Conservation (phyloP, 441 rosid genomes). For the Erodium texanum region DNA sequence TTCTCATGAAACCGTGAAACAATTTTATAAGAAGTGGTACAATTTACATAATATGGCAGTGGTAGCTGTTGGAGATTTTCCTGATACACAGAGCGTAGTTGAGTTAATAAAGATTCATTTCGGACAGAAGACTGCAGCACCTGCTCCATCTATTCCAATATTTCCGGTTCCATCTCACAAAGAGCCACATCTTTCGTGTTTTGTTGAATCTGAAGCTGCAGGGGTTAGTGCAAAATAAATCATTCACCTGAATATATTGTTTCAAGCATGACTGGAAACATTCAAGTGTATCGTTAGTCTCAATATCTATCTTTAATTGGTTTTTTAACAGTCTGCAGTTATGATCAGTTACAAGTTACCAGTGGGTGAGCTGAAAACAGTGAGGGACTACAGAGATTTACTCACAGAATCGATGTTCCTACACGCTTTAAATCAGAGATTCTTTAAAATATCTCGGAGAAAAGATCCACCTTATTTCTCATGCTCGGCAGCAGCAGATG, state of each 20-base stretch:
- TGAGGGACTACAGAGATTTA: slow-evolving; percentile 71
- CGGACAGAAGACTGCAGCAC: slow-evolving; percentile 40
- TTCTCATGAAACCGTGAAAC: slow-evolving; percentile 65
- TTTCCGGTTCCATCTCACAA: slow-evolving; percentile 71
- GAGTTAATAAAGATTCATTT: slow-evolving; percentile 77
- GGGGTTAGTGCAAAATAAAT: slow-evolving; percentile 50
- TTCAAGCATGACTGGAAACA: slow-evolving; percentile 5
- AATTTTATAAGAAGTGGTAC: slow-evolving; percentile 79
- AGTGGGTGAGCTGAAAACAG: slow-evolving; percentile 64
- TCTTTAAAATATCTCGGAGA: slow-evolving; percentile 76
- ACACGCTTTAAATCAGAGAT: slow-evolving; percentile 84
- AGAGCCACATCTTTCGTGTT: slow-evolving; percentile 71
- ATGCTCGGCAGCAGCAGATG: slow-evolving; percentile 84
- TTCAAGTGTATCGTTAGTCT: slow-evolving; percentile 13
- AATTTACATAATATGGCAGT: slow-evolving; percentile 79
- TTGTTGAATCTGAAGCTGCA: slow-evolving; percentile 84
- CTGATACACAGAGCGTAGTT: slow-evolving; percentile 76
- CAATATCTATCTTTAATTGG: slow-evolving; percentile 18
- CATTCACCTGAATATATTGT: neutral
- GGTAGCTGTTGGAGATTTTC: slow-evolving; percentile 88
- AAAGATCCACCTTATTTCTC: slow-evolving; percentile 84
- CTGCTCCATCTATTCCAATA: slow-evolving; percentile 41
- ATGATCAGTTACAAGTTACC: slow-evolving; percentile 92
- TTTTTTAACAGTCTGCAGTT: slow-evolving; percentile 64
- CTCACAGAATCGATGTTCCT: slow-evolving; percentile 84